Evolutionary conservation across 140 eudicot genomes (phyloP).

Genomic region (Stevia rebaudiana): DNA sequence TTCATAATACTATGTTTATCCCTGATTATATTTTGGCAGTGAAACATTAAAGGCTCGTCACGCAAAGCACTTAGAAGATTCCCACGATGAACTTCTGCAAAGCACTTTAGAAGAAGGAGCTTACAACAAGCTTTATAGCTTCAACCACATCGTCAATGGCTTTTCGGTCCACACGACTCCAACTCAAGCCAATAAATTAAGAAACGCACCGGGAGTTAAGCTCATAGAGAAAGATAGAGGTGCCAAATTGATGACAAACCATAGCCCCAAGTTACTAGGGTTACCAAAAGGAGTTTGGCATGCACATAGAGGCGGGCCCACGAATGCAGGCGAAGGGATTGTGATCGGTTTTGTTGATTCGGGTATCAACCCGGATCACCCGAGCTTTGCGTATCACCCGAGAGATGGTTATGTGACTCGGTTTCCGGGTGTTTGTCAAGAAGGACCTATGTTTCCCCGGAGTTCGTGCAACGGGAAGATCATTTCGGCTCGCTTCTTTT

Average conservation of each 20-base stretch:
- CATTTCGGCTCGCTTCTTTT: constrained; percentile 72
- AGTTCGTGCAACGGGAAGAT: constrained; percentile 88
- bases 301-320: constrained; percentile 35
- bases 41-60: constrained; percentile 38
- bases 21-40: neutral
- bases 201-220: constrained; percentile 48
- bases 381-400: constrained; percentile 72
- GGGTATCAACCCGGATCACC: constrained; percentile 60
- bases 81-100: constrained; percentile 64
- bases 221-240: constrained; percentile 71
- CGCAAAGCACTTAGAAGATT: constrained; percentile 49
- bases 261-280: constrained; percentile 64
- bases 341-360: constrained; percentile 48
- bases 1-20: too few species aligned
- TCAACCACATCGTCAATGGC: constrained; percentile 83
- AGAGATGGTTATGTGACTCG: constrained; percentile 25
- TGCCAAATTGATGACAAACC: constrained; percentile 66
- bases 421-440: constrained; percentile 62
- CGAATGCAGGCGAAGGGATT: constrained; percentile 66
- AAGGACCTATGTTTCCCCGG: constrained; percentile 70
- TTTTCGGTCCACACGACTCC: constrained; percentile 81
- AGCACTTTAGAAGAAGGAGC: constrained; percentile 54
- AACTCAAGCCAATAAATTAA: constrained; percentile 64
- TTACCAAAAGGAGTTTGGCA: constrained; percentile 65
- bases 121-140: constrained; percentile 77